Conservation (phyloP, 2,329 filamentous ascomycete genomes). For the Thermoascus crustaceus region DNA sequence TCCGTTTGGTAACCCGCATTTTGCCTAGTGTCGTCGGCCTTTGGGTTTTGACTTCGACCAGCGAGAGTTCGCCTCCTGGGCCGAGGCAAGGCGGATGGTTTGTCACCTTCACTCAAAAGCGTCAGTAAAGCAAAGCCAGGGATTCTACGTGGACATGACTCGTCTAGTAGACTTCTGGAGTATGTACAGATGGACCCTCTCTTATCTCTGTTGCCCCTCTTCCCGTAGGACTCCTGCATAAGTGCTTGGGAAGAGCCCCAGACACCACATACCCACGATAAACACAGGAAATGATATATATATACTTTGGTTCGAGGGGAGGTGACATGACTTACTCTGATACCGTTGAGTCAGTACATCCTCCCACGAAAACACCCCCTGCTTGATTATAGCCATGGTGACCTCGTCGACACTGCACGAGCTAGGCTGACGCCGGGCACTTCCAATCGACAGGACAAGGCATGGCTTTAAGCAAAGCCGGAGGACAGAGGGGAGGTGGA, state of each 20-base stretch:
- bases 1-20: constrained; percentile 15
- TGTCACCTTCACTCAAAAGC: constrained; percentile 5
- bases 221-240: no score
- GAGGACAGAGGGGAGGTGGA: not conserved
- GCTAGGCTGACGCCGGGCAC: not conserved
- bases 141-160: not conserved
- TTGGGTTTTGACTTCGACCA: constrained; percentile 5
- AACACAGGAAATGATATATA: no score
- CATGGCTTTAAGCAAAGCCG: no score
- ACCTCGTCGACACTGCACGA: not conserved
- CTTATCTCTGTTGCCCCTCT: no score
- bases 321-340: constrained; percentile 22
- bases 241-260: no score
- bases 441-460: not conserved
- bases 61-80: constrained; percentile 10
- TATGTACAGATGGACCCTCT: no score
- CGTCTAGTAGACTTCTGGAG: no score
- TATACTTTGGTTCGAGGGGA: not conserved
- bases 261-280: no score
- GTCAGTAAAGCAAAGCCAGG: constrained; percentile 1
- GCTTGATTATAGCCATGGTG: constrained; percentile 28
- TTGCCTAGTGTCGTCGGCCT: constrained; percentile 9
- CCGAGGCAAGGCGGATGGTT: constrained; percentile 9
- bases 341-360: constrained; percentile 33
- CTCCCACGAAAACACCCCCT: constrained; percentile 33